These are phyloP conservation scores for Maudiozyma humilis DNA, from an alignment of 1,139 yeast genomes.

Conservation along the genomic window DNA sequence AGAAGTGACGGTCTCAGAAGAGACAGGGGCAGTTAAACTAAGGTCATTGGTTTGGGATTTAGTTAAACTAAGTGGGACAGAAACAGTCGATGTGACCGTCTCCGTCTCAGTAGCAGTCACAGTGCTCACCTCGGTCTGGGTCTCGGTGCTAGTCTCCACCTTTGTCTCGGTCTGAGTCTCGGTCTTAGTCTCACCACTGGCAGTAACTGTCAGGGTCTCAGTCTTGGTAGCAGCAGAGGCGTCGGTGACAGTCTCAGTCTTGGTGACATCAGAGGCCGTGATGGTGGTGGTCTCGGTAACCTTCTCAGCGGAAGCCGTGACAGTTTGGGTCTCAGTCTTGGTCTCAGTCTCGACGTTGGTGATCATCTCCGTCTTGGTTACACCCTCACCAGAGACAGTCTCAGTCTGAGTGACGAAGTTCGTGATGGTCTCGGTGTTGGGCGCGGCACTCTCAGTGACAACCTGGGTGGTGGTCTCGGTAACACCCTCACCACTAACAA, in stretches of 20 bases:
- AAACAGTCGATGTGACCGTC: neutral
- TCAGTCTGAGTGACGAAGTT: neutral
- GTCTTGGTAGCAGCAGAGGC: neutral
- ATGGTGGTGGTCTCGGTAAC: neutral
- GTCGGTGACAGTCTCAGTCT: neutral
- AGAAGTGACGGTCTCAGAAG: too few species aligned
- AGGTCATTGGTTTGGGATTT: neutral
- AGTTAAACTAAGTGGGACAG: constrained; percentile 1
- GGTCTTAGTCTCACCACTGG: neutral
- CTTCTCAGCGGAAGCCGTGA: neutral
- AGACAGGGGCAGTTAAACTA: too few species aligned
- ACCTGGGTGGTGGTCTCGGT: neutral
- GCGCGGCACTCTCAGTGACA: neutral
- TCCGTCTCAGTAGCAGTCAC: neutral
- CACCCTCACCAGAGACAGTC: neutral
- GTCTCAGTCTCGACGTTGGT: neutral
- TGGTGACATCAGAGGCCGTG: neutral
- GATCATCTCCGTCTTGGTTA: neutral
- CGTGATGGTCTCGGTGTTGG: neutral
- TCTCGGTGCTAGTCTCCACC: neutral
- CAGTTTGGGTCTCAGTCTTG: neutral
- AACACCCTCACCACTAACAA: neutral
- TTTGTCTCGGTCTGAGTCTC: neutral
- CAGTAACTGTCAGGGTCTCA: neutral
- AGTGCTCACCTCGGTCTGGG: neutral